Conservation (phyloP, 441 rosid genomes). For the Metrosideros polymorpha region DNA sequence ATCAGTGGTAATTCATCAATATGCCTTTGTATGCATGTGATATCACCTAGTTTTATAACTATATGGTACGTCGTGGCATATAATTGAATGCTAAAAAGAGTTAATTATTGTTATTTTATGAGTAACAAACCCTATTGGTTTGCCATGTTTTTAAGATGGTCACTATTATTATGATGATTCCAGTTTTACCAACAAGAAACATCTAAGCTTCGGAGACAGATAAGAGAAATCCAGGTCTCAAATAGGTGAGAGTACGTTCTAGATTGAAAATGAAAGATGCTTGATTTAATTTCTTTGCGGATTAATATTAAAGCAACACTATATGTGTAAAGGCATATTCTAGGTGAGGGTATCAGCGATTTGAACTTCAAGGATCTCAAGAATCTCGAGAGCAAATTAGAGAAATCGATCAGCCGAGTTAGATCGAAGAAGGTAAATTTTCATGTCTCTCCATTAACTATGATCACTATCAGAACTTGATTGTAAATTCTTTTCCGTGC, state of each 20-base stretch:
- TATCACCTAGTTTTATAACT: neutral
- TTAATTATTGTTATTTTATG: neutral
- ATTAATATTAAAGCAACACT: neutral
- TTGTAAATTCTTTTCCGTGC: neutral
- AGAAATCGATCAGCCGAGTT: slow-evolving; percentile 70
- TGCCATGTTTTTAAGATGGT: neutral
- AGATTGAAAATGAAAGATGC: neutral
- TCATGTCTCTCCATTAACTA: neutral
- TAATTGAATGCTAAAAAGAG: neutral
- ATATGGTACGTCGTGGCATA: neutral
- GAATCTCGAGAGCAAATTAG: slow-evolving; percentile 68
- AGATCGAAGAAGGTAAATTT: slow-evolving; percentile 67
- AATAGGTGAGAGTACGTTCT: slow-evolving; percentile 35
- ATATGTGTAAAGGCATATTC: slow-evolving; percentile 47
- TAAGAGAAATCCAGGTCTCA: slow-evolving; percentile 62
- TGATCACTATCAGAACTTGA: neutral
- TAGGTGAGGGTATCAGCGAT: slow-evolving; percentile 71
- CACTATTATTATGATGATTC: neutral
- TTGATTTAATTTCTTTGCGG: neutral
- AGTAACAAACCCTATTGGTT: neutral
- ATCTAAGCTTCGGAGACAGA: slow-evolving; percentile 67
- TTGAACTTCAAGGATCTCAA: slow-evolving; percentile 73
- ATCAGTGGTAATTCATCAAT: neutral
- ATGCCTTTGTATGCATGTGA: neutral
- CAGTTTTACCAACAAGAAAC: slow-evolving; percentile 91